phyloP scores from a whole-genome alignment of 1,139 yeast genomes.

The Nakaseomyces uthaithaninus region DNA sequence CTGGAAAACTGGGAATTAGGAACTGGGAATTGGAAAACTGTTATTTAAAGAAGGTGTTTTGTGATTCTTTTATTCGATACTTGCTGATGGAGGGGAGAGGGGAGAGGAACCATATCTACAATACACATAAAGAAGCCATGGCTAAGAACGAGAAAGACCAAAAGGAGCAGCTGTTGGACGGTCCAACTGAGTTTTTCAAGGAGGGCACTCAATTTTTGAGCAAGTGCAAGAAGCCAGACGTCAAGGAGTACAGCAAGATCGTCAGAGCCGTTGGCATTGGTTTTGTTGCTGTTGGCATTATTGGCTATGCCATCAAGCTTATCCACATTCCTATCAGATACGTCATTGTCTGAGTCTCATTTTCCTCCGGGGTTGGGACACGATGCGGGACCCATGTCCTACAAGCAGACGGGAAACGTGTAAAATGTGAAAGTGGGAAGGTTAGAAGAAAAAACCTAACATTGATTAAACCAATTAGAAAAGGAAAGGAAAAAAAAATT shows the following conservation, averaged over 20 bases:
- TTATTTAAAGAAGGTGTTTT: no score
- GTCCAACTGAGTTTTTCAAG: conserved; percentile 83
- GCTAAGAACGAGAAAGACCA: conserved; percentile 24
- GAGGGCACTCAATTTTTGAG: conserved; percentile 83
- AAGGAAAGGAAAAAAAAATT: no score
- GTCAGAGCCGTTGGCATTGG: conserved; percentile 96
- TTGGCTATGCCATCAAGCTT: conserved; percentile 90
- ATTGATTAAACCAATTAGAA: no score
- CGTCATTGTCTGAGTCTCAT: conserved; percentile 82
- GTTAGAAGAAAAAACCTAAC: no score
- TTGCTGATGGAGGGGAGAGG: no score
- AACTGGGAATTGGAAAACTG: no score
- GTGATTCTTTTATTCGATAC: not conserved
- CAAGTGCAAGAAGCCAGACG: conserved; percentile 89
- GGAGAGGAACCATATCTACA: conserved; percentile 1
- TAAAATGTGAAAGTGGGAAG: no score
- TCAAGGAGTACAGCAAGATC: conserved; percentile 79
- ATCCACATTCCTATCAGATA: conserved; percentile 96
- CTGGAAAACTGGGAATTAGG: no score
- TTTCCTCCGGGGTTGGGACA: no score
- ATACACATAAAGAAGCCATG: conserved; percentile 14
- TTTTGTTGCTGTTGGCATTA: conserved; percentile 94
- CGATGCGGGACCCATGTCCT: no score
- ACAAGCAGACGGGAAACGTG: no score
- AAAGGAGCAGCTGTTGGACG: conserved; percentile 49